Evolutionary conservation across 495 filamentous ascomycete genomes (phyloP), one percentile per base, ranked within the genome.

Genomic region (Penicillium parvum): DNA sequence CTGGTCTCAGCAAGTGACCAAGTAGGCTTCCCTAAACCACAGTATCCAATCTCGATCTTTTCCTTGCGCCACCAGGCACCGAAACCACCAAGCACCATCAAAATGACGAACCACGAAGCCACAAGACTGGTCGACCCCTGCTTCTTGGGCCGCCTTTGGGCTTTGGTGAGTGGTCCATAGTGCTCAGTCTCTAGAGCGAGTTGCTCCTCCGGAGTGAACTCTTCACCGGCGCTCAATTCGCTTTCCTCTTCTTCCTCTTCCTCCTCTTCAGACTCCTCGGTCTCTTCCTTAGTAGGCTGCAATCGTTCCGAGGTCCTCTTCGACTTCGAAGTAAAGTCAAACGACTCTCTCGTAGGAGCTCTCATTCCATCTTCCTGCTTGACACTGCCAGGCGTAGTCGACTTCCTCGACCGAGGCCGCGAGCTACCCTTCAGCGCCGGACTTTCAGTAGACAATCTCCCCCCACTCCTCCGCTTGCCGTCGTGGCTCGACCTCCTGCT

Each of bases 21-120:
- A 19, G 76, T 78, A 25, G 79, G 70, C 45, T 80, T 76, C 12
- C 90, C 92, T 49, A 92, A 79, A 16, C 90, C 91, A 61, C 92
- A 98, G 61, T 91, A 98, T 18, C 92, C 92, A 29, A 96, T 88
- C 26, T 87, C 87, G 9, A 94, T 66, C 74, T 97, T 96, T 63
- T 98, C 94, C 45, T 90, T 85, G 37, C 94, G 77, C 76, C 88
- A 97, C 79, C 89, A 91, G 27, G 75, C 74, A 17, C 73, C 85
- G 47, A 92, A 89, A 4, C 85, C 82, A 17, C 72, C 74, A 18
- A 94, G 48, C 4, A 94, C 61, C 1, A 81, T 78, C 0, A 84
- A 47, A 10, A 85, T 49, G 4, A 94, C 74, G 9, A 85, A 66
- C 69, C 77, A 84, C 7, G 90, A 67, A 7, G 85, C 78, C 4